Conservation (phyloP, 345 rosid species). For the Viola odorata region DNA sequence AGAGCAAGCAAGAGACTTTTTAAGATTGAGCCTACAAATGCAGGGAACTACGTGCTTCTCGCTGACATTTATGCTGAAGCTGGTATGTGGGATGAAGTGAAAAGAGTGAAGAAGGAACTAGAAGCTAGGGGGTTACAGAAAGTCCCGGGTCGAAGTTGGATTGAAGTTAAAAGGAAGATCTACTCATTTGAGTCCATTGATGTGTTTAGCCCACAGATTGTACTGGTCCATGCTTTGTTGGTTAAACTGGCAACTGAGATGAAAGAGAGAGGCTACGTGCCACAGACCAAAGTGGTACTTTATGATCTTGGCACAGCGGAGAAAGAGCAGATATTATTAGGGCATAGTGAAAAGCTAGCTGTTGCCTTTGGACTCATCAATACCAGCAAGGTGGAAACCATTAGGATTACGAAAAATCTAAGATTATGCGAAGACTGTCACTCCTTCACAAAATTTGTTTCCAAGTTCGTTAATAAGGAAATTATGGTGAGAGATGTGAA, state of each 20-base stretch:
- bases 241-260: conserved; percentile 56
- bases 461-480: conserved; percentile 62
- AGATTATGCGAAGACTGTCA: conserved; percentile 89
- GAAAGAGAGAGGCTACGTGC: conserved; percentile 81
- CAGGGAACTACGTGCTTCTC: conserved; percentile 30
- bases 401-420: conserved; percentile 78
- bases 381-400: conserved; percentile 52
- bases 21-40: conserved; percentile 28
- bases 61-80: conserved; percentile 28
- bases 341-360: conserved; percentile 86
- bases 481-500: conserved; percentile 84
- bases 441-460: conserved; percentile 67
- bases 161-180: conserved; percentile 39
- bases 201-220: conserved; percentile 59
- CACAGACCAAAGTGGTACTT: conserved; percentile 71
- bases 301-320: conserved; percentile 70
- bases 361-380: conserved; percentile 81
- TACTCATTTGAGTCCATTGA: conserved; percentile 61
- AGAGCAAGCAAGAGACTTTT: conserved; percentile 27
- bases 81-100: conserved; percentile 21
- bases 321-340: conserved; percentile 72
- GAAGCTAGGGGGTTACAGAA: conserved; percentile 24
- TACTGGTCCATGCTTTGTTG: conserved; percentile 65
- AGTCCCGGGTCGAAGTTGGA: conserved; percentile 23
- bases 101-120: conserved; percentile 20